These are phyloP conservation scores for Discostella stelligeroides DNA, from an alignment of 108 stramenopile species.

Conservation along the genomic window DNA sequence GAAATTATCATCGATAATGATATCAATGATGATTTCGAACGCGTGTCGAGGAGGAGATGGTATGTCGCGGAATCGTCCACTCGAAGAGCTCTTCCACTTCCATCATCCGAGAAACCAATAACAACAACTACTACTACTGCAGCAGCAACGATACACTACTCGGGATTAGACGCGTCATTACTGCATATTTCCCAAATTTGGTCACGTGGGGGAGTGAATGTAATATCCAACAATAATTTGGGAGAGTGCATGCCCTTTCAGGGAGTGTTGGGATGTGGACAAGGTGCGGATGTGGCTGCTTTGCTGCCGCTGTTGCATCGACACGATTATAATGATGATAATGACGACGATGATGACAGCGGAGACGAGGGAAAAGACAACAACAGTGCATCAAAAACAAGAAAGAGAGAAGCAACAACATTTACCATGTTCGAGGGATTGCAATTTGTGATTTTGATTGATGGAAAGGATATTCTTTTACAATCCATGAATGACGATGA, in stretches of 20 bases:
- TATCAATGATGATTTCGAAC: slow-evolving; percentile 14
- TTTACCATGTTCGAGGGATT: slow-evolving; percentile 43
- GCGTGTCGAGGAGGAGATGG: slow-evolving; percentile 33
- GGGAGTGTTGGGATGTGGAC: slow-evolving; percentile 79
- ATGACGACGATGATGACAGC: slow-evolving; percentile 12
- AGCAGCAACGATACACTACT: slow-evolving; percentile 33
- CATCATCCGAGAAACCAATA: slow-evolving; percentile 1
- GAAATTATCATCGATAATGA: too few species aligned
- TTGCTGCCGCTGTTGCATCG: slow-evolving; percentile 64
- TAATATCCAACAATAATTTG: background rate
- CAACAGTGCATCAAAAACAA: background rate
- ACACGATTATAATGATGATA: slow-evolving; percentile 8
- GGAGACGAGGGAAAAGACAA: background rate
- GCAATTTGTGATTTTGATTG: slow-evolving; percentile 48
- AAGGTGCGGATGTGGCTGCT: slow-evolving; percentile 72
- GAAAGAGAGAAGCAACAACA: background rate
- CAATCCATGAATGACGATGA: background rate
- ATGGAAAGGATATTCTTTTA: slow-evolving; percentile 39
- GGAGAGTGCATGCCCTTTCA: slow-evolving; percentile 61
- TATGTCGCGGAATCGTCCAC: slow-evolving; percentile 23
- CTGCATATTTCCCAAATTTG: slow-evolving; percentile 80
- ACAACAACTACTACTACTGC: background rate
- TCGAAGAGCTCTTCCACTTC: slow-evolving; percentile 2
- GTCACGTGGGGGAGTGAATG: slow-evolving; percentile 45
- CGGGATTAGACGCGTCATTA: slow-evolving; percentile 79